Evolutionary conservation across 805 yeast genomes (phyloP), one percentile per base, ranked within the genome.

Genomic region (Starmera caribaea): DNA sequence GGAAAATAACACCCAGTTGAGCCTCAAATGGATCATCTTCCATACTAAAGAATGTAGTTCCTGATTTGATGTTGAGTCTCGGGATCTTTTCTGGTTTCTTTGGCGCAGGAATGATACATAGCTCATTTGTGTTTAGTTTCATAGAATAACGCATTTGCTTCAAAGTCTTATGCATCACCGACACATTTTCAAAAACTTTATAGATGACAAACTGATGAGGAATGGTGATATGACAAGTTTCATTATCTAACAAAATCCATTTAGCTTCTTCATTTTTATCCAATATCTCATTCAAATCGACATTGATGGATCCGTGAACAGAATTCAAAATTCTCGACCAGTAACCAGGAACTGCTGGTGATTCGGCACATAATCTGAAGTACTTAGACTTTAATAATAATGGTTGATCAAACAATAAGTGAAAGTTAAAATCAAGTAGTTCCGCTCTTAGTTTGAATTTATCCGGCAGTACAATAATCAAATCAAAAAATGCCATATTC

Each of bases 1-100:
- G 79, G 50, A 71, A 78, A 24, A 81, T 74, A 51, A 74, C 65
- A 16, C 75, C 71, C 36, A 89, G 61, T 49, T 85, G 79, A 8
- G 78, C 66, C 58, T 90, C 97, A 56, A 89, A 88, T 8, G 95
- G 90, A 58, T 90, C 97, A 57, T 85, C 95, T 41, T 85, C 95
- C 45, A 88, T 67, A 17, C 81, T 69, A 31, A 88, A 61, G 5
- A 81, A 65, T 45, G 85, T 66, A 32, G 73, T 64, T 6, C 65
- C 65, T 0, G 94, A 66, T 33, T 63, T 69, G 30, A 88, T 47
- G 16, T 71, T 68, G 3, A 86, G 60, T 16, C 61, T 63, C 12
- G 89, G 89, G 8, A 90, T 63, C 4, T 65, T 45, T 0, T 74
- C 69, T 0, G 63, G 57, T n/a, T 60, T 62, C 14, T 55, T 61